A percentile compares a stretch with the other conserved stretches of the same genome.
Conservation (phyloP, 306 rosid species). For the Vigna radiata region DNA sequence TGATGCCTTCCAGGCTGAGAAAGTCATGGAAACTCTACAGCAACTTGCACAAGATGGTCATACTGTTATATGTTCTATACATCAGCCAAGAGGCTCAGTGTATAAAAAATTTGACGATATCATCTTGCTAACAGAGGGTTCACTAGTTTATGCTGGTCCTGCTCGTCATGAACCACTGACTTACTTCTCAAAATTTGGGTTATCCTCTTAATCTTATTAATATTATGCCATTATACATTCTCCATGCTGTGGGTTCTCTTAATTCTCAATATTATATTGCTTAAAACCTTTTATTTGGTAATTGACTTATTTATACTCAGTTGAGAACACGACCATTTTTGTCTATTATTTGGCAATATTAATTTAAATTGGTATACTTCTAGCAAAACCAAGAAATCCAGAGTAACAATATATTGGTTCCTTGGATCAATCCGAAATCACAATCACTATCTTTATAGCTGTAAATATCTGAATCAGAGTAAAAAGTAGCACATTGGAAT, state of each 20-base stretch:
- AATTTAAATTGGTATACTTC: constrained; percentile 6
- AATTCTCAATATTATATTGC: constrained; percentile 4
- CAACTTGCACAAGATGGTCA: constrained; percentile 93
- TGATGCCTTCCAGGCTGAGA: constrained; percentile 98
- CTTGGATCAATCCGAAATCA: constrained; percentile 20
- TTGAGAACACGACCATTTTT: not conserved
- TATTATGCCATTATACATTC: constrained; percentile 31
- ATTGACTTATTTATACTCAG: constrained; percentile 8
- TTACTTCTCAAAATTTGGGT: constrained; percentile 91
- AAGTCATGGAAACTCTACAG: constrained; percentile 88
- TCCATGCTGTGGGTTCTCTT: constrained; percentile 31
- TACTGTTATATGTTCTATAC: constrained; percentile 94
- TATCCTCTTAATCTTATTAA: constrained; percentile 46
- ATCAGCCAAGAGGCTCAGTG: constrained; percentile 93
- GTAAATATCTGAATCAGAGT: constrained; percentile 28
- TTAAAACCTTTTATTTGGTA: constrained; percentile 7
- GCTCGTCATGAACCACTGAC: constrained; percentile 72
- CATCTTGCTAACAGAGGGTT: constrained; percentile 85
- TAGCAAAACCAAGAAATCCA: constrained; percentile 17
- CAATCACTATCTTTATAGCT: constrained; percentile 21
- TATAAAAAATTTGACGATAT: constrained; percentile 87
- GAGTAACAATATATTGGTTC: not conserved
- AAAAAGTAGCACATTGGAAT: constrained; percentile 29
- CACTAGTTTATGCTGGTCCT: constrained; percentile 92
- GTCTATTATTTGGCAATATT: constrained; percentile 33